Evolutionary conservation across 2,329 filamentous ascomycete genomes (phyloP), one percentile per base, ranked within the genome.

Genomic region (Chrysosphaeria jannelii): DNA sequence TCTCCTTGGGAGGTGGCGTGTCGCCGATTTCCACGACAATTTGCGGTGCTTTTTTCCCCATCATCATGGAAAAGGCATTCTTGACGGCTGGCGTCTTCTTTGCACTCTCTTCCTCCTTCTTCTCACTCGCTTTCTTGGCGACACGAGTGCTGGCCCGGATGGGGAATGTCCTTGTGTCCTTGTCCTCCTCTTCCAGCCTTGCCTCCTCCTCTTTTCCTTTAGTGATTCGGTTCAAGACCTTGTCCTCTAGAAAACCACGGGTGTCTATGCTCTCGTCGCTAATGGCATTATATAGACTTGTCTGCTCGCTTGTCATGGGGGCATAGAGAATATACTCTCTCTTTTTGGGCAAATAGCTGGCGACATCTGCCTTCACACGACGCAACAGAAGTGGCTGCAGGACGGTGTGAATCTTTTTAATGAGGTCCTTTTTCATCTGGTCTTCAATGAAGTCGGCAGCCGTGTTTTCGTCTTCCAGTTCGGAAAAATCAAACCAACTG

Each of bases 401-500:
- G 13, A 97, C 79, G 1, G 81, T 62, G 37, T 97, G 85, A n/a
- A 97, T 71, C 31, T 81, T 90, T 24, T 78, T 65, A 2, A 88
- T 68, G 2, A 85, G 46, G 23, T 69, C 71, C 30, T 70, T 63
- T 36, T 74, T 72, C 23, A 68, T 61, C 25, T 72, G 62, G 35
- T 89, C 71, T 4, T 68, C 66, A 5, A 88, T 56, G 24, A 89
- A 69, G 21, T 79, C 62, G 23, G 74, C 64, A 1, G 76, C 70
- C 0, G 64, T 66, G 17, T 69, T 56, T 32, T 79, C 75, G 28
- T 93, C 75, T 26, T 88, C 63, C 2, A 97, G 53, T 6, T 78
- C 79, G 0, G 74, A 85, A 35, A 97, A 97, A 40, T 97, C 81
- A 30, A 97, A 97, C 79, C 81, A 93, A 2, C 65, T 65, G 37